Evolutionary conservation across 176 grass and related monocot genomes (phyloP).

Genomic region (Ensete glaucum): DNA sequence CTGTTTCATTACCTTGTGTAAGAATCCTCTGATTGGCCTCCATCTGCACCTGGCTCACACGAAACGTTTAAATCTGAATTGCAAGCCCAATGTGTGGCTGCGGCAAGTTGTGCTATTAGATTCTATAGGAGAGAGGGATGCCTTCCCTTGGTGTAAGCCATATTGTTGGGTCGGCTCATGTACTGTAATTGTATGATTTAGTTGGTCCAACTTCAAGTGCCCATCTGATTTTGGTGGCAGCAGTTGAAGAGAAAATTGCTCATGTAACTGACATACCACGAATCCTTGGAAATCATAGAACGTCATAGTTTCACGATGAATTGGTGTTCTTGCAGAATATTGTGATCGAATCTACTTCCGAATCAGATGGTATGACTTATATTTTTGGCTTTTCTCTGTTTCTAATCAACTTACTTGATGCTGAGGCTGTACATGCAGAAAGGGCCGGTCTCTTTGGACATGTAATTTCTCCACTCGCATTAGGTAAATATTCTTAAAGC

Average conservation of each 20-base stretch:
- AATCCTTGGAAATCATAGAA: background rate
- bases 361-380: background rate
- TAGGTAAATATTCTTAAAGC: background rate
- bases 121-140: background rate
- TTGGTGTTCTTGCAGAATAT: background rate
- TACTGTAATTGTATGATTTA: constrained; percentile 8
- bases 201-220: background rate
- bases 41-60: background rate
- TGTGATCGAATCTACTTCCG: background rate
- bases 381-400: no score
- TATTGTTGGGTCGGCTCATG: background rate
- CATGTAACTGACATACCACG: background rate
- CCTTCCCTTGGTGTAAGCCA: background rate
- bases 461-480: background rate
- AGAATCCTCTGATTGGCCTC: background rate
- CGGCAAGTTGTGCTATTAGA: constrained; percentile 1
- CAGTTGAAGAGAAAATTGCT: background rate
- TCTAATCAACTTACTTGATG: no score
- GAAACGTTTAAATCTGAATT: background rate
- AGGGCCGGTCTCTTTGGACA: no score
- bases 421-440: no score
- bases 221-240: background rate
- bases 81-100: background rate
- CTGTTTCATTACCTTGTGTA: background rate
- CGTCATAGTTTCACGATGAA: background rate